A percentile compares a stretch with the other conserved stretches of the same genome.
phyloP scores from a whole-genome alignment of 2,329 filamentous ascomycete genomes.

The Pezicula radicicola region DNA sequence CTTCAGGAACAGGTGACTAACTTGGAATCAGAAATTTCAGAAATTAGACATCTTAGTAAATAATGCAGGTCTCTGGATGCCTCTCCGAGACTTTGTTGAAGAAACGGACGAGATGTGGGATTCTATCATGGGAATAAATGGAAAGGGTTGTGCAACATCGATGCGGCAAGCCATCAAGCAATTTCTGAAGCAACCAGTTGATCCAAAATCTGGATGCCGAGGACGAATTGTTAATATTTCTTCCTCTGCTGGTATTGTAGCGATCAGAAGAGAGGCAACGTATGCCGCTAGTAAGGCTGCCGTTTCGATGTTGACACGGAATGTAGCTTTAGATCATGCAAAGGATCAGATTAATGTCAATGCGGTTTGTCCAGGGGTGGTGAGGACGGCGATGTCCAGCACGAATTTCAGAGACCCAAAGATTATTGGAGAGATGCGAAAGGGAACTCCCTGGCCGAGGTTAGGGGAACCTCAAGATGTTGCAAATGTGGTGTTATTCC shows the following conservation, averaged over 20 bases:
- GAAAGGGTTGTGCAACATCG: not conserved
- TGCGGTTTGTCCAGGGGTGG: not conserved
- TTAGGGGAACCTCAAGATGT: not conserved
- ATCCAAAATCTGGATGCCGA: conserved; percentile 2
- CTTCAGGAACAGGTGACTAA: not conserved
- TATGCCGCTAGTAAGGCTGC: conserved; percentile 23
- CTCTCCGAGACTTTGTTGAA: not conserved
- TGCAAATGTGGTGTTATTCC: not conserved
- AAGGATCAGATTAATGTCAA: not conserved
- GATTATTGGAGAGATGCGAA: not conserved
- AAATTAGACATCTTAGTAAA: not conserved
- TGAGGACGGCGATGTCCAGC: not conserved
- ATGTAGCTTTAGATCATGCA: not conserved
- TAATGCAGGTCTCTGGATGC: not conserved
- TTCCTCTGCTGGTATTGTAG: conserved; percentile 15
- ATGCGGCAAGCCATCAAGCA: not conserved
- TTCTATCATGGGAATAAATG: not conserved
- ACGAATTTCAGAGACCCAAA: not conserved
- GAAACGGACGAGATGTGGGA: not conserved
- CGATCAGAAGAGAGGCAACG: not conserved
- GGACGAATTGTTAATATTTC: conserved; percentile 23
- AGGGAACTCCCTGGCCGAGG: not conserved
- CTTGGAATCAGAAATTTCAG: not conserved
- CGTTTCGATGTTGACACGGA: conserved; percentile 14
- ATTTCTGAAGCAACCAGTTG: not conserved